Evolutionary conservation across 2,329 filamentous ascomycete genomes (phyloP), one percentile per base, ranked within the genome.

Genomic region (Thermoascus crustaceus): DNA sequence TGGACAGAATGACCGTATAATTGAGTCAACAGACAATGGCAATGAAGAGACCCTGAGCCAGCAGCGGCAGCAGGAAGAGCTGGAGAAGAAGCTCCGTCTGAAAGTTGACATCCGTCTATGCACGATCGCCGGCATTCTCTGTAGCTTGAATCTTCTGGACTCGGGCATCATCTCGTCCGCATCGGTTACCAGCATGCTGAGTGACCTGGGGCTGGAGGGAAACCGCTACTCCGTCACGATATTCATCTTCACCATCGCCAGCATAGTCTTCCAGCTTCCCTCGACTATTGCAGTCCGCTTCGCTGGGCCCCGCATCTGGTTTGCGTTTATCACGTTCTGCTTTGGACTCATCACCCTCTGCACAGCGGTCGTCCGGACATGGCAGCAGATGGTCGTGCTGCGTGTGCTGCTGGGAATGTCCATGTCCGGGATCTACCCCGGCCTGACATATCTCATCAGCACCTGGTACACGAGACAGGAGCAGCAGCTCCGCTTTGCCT

Each of bases 211-310:
- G 10, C 63, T 85, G 8, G 69, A 75, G 26, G 79, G 79, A 14
- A 75, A 79, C 43, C 68, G 79, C 24, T 85, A 80, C 46, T 80
- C 76, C 1, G 72, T 84, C 4, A 72, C 77, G 14, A 84, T 85
- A 38, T 80, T 84, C 61, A 81, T 84, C 53, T 83, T 84, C 57
- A 83, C 80, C 7, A 70, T 84, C 37, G 68, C 78, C 4, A 77
- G 72, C 47, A 78, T 85, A 25, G 69, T 71, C 7, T 83, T 81
- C 49, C 80, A 84, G 53, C 61, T 84, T 5, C 80, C 80, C 0
- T 77, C 76, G 2, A 84, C 80, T 1, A 68, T 84, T 29, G 74
- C 77, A 1, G 76, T 82, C 18, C 69, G 80, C 30, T 69, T 74
- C 1, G 66, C 81, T 32, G 79, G 80, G 0, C 81, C 80, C 0